A percentile compares a stretch with the other conserved stretches of the same genome.
Conservation (phyloP, 2,329 filamentous ascomycete species). For the Alternaria tenuissima region DNA sequence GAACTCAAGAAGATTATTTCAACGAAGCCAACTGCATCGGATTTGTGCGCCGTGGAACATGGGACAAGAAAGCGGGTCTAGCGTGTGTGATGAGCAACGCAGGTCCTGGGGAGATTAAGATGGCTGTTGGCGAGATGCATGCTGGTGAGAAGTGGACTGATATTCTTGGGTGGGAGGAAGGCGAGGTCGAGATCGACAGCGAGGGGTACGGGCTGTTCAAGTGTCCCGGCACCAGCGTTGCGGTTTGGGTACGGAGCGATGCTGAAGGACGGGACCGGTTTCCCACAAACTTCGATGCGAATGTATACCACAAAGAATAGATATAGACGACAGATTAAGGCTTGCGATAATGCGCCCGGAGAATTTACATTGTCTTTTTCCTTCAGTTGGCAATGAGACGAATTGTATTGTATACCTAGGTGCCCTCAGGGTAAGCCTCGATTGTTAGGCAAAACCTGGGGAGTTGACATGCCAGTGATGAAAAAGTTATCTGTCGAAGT, state of each 20-base stretch:
- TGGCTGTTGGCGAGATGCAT: conserved; percentile 68
- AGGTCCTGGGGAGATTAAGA: conserved; percentile 59
- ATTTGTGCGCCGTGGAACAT: conserved; percentile 64
- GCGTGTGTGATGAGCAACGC: conserved; percentile 62
- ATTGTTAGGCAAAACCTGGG: neutral
- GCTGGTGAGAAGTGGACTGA: conserved; percentile 71
- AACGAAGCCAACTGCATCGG: conserved; percentile 68
- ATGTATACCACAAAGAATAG: conserved; percentile 43
- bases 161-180: conserved; percentile 63
- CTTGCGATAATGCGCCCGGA: neutral
- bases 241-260: conserved; percentile 67
- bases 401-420: neutral
- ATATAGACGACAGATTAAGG: conserved; percentile 6
- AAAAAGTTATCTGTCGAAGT: neutral
- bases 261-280: conserved; percentile 58
- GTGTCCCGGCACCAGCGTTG: conserved; percentile 59
- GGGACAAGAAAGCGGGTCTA: conserved; percentile 58
- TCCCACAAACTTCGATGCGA: conserved; percentile 46
- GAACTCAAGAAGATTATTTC: conserved; percentile 70
- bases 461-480: neutral
- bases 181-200: conserved; percentile 65
- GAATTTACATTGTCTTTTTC: neutral
- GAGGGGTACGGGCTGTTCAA: conserved; percentile 68
- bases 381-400: too few relatives aligned
- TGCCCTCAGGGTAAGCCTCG: neutral